A percentile compares a stretch with the other conserved stretches of the same genome.
Conservation (phyloP, 2,329 filamentous ascomycete species). For the Penicillium glabrum region DNA sequence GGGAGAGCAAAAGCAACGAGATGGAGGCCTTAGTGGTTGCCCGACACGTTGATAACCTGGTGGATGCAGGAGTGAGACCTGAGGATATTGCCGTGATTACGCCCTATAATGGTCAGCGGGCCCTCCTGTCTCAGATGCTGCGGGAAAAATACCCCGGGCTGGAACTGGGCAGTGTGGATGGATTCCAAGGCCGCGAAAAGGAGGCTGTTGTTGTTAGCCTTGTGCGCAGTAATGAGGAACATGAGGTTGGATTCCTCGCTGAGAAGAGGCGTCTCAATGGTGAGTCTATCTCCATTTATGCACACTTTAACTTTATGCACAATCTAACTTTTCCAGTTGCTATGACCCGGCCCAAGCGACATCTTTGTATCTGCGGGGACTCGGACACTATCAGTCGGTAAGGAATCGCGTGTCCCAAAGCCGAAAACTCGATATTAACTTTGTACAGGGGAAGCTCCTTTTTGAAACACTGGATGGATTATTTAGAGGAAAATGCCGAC, state of each 20-base stretch:
- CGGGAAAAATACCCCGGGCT: slow-evolving; percentile 81
- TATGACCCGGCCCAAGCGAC: slow-evolving; percentile 92
- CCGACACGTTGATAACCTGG: slow-evolving; percentile 71
- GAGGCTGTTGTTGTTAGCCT: slow-evolving; percentile 91
- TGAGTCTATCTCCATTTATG: slow-evolving; percentile 46
- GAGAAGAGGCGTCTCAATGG: slow-evolving; percentile 92
- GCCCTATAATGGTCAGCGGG: slow-evolving; percentile 93
- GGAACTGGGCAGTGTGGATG: slow-evolving; percentile 94
- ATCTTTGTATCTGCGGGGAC: slow-evolving; percentile 87
- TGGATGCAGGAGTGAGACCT: slow-evolving; percentile 75
- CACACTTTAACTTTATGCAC: background rate
- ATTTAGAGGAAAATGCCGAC: slow-evolving; percentile 85
- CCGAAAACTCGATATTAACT: background rate
- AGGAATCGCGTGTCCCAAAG: slow-evolving; percentile 42
- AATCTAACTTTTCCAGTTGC: slow-evolving; percentile 63
- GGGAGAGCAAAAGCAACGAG: slow-evolving; percentile 87
- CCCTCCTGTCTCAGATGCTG: slow-evolving; percentile 70
- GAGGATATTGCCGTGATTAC: slow-evolving; percentile 92
- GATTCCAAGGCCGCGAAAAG: slow-evolving; percentile 96
- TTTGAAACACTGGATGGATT: slow-evolving; percentile 86
- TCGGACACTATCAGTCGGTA: slow-evolving; percentile 88
- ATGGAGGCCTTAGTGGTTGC: slow-evolving; percentile 82
- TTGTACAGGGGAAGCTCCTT: slow-evolving; percentile 73
- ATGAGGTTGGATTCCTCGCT: slow-evolving; percentile 88
- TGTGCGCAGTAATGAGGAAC: slow-evolving; percentile 84